These are phyloP conservation scores for Chlorella sp. DNA, from an alignment of 139 green algal species.

Conservation along the genomic window DNA sequence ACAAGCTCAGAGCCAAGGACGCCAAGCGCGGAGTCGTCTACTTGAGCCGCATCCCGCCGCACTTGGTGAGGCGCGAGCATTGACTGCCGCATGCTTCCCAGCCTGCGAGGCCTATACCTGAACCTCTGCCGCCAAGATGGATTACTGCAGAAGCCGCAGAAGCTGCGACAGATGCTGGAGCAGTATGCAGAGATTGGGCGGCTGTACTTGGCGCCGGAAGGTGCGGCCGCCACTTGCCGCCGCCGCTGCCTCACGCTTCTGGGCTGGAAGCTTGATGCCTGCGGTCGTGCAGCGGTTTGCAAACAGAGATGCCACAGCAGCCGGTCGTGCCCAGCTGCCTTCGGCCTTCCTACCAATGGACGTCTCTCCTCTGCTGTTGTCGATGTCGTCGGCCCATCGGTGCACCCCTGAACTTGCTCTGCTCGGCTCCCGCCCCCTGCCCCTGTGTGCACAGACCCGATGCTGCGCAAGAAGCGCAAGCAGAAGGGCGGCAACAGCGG, in stretches of 20 bases:
- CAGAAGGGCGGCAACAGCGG: constrained; percentile 76
- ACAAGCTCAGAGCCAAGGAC: constrained; percentile 41
- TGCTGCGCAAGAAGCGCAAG: constrained; percentile 59
- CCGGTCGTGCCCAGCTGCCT: background rate
- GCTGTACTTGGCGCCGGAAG: constrained; percentile 91
- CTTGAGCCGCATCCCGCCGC: constrained; percentile 77
- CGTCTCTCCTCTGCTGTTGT: background rate
- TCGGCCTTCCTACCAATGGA: background rate
- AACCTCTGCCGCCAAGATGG: background rate
- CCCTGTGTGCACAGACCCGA: constrained; percentile 45
- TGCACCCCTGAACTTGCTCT: background rate
- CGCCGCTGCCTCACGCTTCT: background rate
- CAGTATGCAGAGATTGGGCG: constrained; percentile 79
- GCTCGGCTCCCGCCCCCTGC: background rate
- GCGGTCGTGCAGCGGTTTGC: no score
- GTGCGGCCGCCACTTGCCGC: constrained; percentile 16
- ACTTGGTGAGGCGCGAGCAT: constrained; percentile 54
- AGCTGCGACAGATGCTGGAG: constrained; percentile 88
- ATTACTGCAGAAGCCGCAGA: constrained; percentile 91
- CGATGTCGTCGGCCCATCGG: background rate
- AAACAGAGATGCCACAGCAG: background rate
- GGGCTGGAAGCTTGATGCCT: background rate
- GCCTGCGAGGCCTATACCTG: constrained; percentile 47
- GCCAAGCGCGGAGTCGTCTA: constrained; percentile 83
- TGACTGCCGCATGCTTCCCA: constrained; percentile 21